Evolutionary conservation across 352 stramenopile species (phyloP), one percentile per base, ranked within the genome.

Genomic region (Nothophytophthora sp.): DNA sequence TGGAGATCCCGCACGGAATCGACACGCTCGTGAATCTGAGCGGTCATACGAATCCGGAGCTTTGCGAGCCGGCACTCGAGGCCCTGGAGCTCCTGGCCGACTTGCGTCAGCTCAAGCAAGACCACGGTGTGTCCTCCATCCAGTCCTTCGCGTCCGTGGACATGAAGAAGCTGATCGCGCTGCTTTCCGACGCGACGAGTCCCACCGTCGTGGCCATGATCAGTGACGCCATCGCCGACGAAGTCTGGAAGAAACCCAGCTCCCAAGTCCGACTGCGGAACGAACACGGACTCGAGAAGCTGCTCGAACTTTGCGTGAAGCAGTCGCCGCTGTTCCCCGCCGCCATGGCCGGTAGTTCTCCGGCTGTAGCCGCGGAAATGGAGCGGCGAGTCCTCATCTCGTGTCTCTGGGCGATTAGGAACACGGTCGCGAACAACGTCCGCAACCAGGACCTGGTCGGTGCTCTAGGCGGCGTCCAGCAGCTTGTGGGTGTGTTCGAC

Each of bases 21-120:
- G 88, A 96, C 62, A 85, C 75, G 28, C 67, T 95, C 7, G 86
- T 92, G 6, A 85, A 80, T 18, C 63, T 96, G 23, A 90, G 79
- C 34, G 88, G 80, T 15, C 65, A 67, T 29, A 73, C 70, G 24
- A 70, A 84, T 50, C 62, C 51, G 9, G 76, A 90, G n/a, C 56
- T 92, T 20, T 68, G 76, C 28, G 68, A 92, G 0, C 73, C 86
- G 11, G 86, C 86, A 23, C 59, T 85, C 15, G 82, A 90, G 34
- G 81, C 85, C 2, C 60, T 96, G 3, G 84, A 92, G 22, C 47
- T 90, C 22, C 74, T 96, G 16, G 81, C 86, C 0, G 82, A 93
- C 44, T 68, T 93, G 16, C 69, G 73, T 9, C 43, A 67, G 29
- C 50, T 81, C 23, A 64, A 88, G 47, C 53, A 66, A 41, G 38